These are phyloP conservation scores for Arthrobotrys pseudoclavata DNA, from an alignment of 2,329 filamentous ascomycete species.

Conservation along the genomic window DNA sequence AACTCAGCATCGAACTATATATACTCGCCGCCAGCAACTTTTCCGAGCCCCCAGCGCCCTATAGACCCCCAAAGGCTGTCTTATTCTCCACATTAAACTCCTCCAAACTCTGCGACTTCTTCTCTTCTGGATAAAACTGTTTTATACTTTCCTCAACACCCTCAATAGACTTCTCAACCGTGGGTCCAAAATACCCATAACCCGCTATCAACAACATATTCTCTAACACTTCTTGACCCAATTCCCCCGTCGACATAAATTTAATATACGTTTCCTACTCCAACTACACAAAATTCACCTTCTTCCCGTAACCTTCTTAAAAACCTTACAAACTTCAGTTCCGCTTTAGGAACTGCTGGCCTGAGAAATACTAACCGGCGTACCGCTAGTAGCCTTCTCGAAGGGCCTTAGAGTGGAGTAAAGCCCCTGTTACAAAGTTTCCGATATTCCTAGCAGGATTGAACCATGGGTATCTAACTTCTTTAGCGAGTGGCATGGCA, in stretches of 20 bases:
- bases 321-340: conserved; percentile 47
- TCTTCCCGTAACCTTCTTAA: conserved; percentile 56
- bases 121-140: conserved; percentile 20
- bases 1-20: too few species aligned
- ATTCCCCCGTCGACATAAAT: conserved; percentile 64
- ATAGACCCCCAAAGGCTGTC: conserved; percentile 15
- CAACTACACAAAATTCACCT: conserved; percentile 62
- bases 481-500: conserved; percentile 62
- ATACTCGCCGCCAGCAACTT: too few species aligned
- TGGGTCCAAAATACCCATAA: conserved; percentile 68
- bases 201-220: conserved; percentile 67
- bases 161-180: conserved; percentile 64
- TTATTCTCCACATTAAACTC: conserved; percentile 45
- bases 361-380: conserved; percentile 49
- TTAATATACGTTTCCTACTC: conserved; percentile 66
- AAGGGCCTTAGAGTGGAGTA: conserved; percentile 62
- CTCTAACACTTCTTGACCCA: conserved; percentile 66
- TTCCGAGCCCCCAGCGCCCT: too few species aligned
- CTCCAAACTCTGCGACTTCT: conserved; percentile 41
- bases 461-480: conserved; percentile 66
- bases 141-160: conserved; percentile 40
- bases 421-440: conserved; percentile 66
- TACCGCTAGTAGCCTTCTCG: conserved; percentile 14
- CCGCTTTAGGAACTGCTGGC: conserved; percentile 38
- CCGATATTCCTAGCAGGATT: conserved; percentile 67